Evolutionary conservation across 352 stramenopile genomes (phyloP).

Genomic region (Phytophthora cactorum): DNA sequence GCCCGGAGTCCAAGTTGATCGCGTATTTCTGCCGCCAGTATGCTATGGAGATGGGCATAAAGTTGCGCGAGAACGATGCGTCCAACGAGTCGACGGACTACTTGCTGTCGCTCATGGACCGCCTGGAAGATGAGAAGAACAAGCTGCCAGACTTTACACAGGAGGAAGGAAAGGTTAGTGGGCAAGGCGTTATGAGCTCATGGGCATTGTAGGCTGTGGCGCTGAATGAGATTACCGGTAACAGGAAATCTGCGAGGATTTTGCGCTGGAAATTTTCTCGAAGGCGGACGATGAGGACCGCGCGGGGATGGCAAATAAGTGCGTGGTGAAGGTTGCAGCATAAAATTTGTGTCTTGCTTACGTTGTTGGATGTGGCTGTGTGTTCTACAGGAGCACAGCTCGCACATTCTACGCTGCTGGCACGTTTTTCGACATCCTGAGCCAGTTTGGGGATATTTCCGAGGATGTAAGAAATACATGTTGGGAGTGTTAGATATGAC

Average conservation of each 20-base stretch:
- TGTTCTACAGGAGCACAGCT: constrained; percentile 82
- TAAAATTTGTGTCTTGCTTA: constrained; percentile 1
- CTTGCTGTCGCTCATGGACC: constrained; percentile 90
- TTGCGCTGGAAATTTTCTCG: constrained; percentile 93
- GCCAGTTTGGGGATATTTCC: constrained; percentile 92
- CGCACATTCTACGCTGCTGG: constrained; percentile 96
- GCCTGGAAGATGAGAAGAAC: constrained; percentile 92
- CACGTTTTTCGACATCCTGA: constrained; percentile 97
- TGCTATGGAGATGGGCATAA: constrained; percentile 90
- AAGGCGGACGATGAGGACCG: constrained; percentile 96
- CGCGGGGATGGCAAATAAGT: constrained; percentile 90
- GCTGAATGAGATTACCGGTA: constrained; percentile 2
- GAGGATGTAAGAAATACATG: constrained; percentile 64
- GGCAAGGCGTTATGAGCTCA: neutral
- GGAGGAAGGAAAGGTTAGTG: constrained; percentile 89
- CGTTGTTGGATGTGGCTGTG: constrained; percentile 1
- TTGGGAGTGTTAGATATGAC: neutral
- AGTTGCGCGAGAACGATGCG: constrained; percentile 79
- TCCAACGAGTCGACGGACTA: constrained; percentile 89
- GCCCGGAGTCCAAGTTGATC: constrained; percentile 94
- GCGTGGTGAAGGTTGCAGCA: constrained; percentile 11
- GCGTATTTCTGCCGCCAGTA: constrained; percentile 94
- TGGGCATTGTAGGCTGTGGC: neutral
- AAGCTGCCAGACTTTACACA: constrained; percentile 91
- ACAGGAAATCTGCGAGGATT: constrained; percentile 88